These are phyloP conservation scores for Apiotrichum gamsii DNA, from an alignment of 1,284 basidiomycete genomes.

Conservation along the genomic window DNA sequence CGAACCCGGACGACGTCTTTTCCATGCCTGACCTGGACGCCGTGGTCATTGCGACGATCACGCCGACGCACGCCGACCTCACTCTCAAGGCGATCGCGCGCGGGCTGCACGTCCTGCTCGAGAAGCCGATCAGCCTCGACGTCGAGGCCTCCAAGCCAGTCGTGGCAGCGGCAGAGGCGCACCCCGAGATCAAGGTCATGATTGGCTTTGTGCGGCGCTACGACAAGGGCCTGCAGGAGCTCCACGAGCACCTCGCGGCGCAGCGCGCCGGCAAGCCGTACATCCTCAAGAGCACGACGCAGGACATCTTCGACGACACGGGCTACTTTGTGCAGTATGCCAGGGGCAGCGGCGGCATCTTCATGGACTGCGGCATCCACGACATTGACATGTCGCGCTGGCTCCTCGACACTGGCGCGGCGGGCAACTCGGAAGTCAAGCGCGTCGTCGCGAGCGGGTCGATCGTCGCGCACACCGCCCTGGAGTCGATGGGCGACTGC, in stretches of 20 bases:
- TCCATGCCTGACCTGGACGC: slow-evolving; percentile 13
- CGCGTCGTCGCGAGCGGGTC: slow-evolving; percentile 19
- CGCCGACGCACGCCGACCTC: slow-evolving; percentile 16
- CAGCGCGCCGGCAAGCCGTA: slow-evolving; percentile 14
- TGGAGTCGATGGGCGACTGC: slow-evolving; percentile 17
- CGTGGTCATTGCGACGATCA: slow-evolving; percentile 23
- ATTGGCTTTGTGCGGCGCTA: slow-evolving; percentile 31
- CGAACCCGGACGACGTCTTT: slow-evolving; percentile 7
- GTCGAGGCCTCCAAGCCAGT: slow-evolving; percentile 18
- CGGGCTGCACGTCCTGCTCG: slow-evolving; percentile 30
- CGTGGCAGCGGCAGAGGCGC: slow-evolving; percentile 16
- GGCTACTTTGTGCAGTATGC: slow-evolving; percentile 32
- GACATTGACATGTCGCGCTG: slow-evolving; percentile 29
- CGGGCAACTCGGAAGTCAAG: slow-evolving; percentile 6
- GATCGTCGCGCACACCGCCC: slow-evolving; percentile 19
- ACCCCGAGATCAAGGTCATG: slow-evolving; percentile 28
- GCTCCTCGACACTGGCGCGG: slow-evolving; percentile 6
- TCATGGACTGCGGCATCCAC: slow-evolving; percentile 31
- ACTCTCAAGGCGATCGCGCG: slow-evolving; percentile 14
- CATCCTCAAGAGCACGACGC: slow-evolving; percentile 24
- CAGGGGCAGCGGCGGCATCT: slow-evolving; percentile 25
- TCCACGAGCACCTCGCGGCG: slow-evolving; percentile 1
- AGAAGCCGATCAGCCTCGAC: slow-evolving; percentile 35
- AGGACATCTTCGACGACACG: slow-evolving; percentile 26
- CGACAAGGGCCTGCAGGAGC: slow-evolving; percentile 15